phyloP scores from a whole-genome alignment of 108 stramenopile species.

The Nannochloropsis granulata region DNA sequence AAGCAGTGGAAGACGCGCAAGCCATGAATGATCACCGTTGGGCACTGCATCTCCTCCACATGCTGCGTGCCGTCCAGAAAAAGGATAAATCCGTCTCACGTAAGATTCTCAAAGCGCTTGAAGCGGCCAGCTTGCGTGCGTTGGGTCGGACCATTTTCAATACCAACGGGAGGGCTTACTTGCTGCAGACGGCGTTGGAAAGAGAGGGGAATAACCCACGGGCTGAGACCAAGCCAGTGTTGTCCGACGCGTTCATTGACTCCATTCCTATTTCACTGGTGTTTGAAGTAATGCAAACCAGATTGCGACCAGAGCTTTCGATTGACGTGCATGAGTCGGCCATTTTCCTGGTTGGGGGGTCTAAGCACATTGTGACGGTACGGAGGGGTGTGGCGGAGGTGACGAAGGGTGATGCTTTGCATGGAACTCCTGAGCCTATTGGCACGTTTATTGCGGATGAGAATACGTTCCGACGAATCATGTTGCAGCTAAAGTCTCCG shows the following conservation, averaged over 20 bases:
- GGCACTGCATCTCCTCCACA: neutral
- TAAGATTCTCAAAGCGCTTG: neutral
- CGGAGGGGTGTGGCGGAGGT: neutral
- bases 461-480: neutral
- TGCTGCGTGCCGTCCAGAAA: neutral
- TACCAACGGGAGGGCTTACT: neutral
- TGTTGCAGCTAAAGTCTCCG: neutral
- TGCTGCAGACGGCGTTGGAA: neutral
- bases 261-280: neutral
- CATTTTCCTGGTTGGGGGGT: neutral
- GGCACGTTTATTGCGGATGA: neutral
- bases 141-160: neutral
- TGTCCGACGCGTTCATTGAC: neutral
- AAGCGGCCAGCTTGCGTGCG: neutral
- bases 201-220: neutral
- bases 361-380: neutral
- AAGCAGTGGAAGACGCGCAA: neutral
- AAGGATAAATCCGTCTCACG: neutral
- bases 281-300: neutral
- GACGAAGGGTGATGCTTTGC: neutral
- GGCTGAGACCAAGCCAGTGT: neutral
- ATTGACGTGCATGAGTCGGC: neutral
- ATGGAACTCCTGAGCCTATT: neutral
- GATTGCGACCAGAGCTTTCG: neutral
- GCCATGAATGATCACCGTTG: neutral